phyloP scores from a whole-genome alignment of 2,329 filamentous ascomycete genomes.

The Nigrospora oryzae region DNA sequence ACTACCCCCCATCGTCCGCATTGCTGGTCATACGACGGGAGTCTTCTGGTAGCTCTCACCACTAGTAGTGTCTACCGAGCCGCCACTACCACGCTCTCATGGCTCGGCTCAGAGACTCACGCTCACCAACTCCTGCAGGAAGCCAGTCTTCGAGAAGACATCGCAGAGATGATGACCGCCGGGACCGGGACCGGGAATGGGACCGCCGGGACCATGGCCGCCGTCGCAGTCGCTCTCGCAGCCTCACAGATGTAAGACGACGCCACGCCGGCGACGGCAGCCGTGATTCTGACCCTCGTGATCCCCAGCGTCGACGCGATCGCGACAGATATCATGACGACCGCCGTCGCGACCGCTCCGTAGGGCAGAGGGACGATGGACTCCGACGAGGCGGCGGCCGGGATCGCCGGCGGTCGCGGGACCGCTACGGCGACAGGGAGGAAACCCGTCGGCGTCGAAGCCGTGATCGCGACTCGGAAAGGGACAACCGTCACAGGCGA shows the following conservation, averaged over 20 bases:
- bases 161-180: conserved; percentile 53
- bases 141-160: conserved; percentile 68
- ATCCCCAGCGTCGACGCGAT: conserved; percentile 46
- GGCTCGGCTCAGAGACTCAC: conserved; percentile 59
- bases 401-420: conserved; percentile 59
- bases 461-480: conserved; percentile 45
- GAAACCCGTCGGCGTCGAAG: conserved; percentile 51
- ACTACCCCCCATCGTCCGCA: no score
- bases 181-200: conserved; percentile 38
- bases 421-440: conserved; percentile 42
- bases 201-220: conserved; percentile 39
- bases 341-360: conserved; percentile 61
- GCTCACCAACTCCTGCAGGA: conserved; percentile 93
- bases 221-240: conserved; percentile 53
- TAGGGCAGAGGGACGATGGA: conserved; percentile 59
- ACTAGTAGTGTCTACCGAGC: conserved; percentile 25
- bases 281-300: conserved; percentile 28
- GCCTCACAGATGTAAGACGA: conserved; percentile 49
- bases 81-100: conserved; percentile 29
- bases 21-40: neutral
- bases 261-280: conserved; percentile 8
- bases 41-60: conserved; percentile 7
- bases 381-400: conserved; percentile 41
- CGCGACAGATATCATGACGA: conserved; percentile 46
- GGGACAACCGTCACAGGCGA: conserved; percentile 60